Evolutionary conservation across 2,329 filamentous ascomycete species (phyloP).

Genomic region (Epichloe hybrida): DNA sequence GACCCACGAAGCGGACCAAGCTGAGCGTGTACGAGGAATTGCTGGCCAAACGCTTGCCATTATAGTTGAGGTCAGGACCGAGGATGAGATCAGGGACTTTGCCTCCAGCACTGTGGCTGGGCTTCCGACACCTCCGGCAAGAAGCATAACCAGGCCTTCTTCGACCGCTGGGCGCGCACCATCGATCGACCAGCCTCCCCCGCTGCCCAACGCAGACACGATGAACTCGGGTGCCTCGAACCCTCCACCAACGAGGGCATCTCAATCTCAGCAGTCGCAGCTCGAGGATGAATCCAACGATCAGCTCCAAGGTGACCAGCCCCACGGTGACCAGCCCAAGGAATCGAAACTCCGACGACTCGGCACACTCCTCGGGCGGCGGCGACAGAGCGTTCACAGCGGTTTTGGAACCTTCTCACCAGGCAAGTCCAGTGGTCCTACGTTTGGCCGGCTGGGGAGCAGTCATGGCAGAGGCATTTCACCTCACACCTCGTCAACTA

Average conservation of each 20-base stretch:
- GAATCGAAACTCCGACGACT: slow-evolving; percentile 49
- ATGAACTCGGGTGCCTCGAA: neutral
- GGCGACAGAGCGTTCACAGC: slow-evolving; percentile 53
- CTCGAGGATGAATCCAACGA: slow-evolving; percentile 4
- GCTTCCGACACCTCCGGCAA: slow-evolving; percentile 22
- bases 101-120: slow-evolving; percentile 29
- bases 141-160: slow-evolving; percentile 28
- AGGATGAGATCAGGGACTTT: slow-evolving; percentile 74
- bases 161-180: slow-evolving; percentile 13
- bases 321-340: slow-evolving; percentile 6
- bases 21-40: slow-evolving; percentile 59
- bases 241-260: slow-evolving; percentile 3
- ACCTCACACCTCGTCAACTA: slow-evolving; percentile 44
- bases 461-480: slow-evolving; percentile 47
- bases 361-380: slow-evolving; percentile 52
- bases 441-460: slow-evolving; percentile 50
- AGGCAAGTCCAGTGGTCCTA: slow-evolving; percentile 31
- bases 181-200: slow-evolving; percentile 5
- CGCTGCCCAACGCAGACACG: neutral
- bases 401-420: slow-evolving; percentile 45
- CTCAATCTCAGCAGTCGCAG: slow-evolving; percentile 3
- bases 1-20: slow-evolving; percentile 81
- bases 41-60: slow-evolving; percentile 70
- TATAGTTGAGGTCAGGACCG: slow-evolving; percentile 75
- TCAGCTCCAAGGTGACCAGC: slow-evolving; percentile 5